phyloP scores from a whole-genome alignment of 1,284 basidiomycete species.

The Pseudozyma sp. region DNA sequence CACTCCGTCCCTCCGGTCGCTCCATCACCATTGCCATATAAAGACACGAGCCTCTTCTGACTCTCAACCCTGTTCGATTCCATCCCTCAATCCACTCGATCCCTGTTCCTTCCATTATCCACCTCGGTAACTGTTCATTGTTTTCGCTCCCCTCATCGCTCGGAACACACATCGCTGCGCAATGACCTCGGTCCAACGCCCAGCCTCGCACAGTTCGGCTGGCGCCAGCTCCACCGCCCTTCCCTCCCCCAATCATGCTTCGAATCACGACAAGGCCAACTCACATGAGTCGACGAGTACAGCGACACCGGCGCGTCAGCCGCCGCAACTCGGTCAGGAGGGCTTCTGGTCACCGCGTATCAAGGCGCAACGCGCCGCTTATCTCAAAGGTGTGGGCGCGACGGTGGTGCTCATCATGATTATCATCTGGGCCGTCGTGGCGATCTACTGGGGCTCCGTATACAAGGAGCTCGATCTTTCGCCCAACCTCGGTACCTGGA shows the following conservation, averaged over 20 bases:
- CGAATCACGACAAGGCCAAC: constrained; percentile 8
- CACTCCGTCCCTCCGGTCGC: too few species aligned
- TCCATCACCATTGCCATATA: too few species aligned
- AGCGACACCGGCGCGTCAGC: constrained; percentile 30
- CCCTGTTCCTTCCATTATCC: too few species aligned
- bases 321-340: constrained; percentile 38
- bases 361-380: constrained; percentile 26
- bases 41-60: too few species aligned
- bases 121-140: too few species aligned
- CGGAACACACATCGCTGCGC: background rate
- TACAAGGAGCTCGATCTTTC: constrained; percentile 51
- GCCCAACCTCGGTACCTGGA: constrained; percentile 49
- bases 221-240: constrained; percentile 8
- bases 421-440: constrained; percentile 44
- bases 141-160: too few species aligned
- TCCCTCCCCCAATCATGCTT: background rate
- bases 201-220: constrained; percentile 9
- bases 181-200: constrained; percentile 18
- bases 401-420: constrained; percentile 47
- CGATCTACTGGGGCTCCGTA: constrained; percentile 64
- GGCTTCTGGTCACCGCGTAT: constrained; percentile 54
- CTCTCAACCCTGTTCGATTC: too few species aligned
- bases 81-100: too few species aligned
- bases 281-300: constrained; percentile 4
- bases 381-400: constrained; percentile 43